Evolutionary conservation across 2,329 filamentous ascomycete species (phyloP).

Genomic region (Fusarium sambucinum): DNA sequence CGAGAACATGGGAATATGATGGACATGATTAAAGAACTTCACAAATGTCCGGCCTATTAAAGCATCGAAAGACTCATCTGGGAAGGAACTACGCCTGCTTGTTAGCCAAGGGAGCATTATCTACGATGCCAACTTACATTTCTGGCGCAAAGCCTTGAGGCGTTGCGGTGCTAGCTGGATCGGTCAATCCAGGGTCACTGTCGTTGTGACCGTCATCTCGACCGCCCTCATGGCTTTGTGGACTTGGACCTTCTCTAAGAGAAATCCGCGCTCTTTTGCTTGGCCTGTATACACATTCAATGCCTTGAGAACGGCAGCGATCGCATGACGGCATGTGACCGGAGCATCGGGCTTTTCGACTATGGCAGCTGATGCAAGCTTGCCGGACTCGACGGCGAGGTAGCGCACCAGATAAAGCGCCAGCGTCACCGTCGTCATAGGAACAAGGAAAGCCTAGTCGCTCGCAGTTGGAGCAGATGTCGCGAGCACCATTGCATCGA

Average conservation of each 20-base stretch:
- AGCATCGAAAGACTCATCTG: constrained; percentile 61
- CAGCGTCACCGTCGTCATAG: constrained; percentile 62
- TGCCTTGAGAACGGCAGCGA: constrained; percentile 62
- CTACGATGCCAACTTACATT: constrained; percentile 46
- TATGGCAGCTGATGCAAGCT: constrained; percentile 69
- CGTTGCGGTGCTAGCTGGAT: constrained; percentile 51
- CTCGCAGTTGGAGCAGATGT: constrained; percentile 69
- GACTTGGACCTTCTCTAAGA: constrained; percentile 47
- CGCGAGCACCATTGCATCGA: constrained; percentile 66
- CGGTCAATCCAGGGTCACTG: constrained; percentile 53
- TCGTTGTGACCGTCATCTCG: constrained; percentile 52
- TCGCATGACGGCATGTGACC: constrained; percentile 69
- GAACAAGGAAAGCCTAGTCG: constrained; percentile 69
- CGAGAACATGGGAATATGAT: constrained; percentile 70
- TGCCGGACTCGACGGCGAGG: constrained; percentile 67
- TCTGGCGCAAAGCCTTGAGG: constrained; percentile 53
- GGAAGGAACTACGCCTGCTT: constrained; percentile 47
- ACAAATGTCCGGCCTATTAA: constrained; percentile 66
- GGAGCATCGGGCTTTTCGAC: constrained; percentile 69
- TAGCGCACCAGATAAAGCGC: constrained; percentile 59
- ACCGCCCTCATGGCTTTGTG: constrained; percentile 53
- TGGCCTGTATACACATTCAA: constrained; percentile 67
- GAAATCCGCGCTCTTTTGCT: constrained; percentile 57
- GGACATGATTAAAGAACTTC: constrained; percentile 69
- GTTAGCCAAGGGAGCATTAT: constrained; percentile 34